Evolutionary conservation across 2,329 filamentous ascomycete species (phyloP).

Genomic region (Fusarium marasasianum): DNA sequence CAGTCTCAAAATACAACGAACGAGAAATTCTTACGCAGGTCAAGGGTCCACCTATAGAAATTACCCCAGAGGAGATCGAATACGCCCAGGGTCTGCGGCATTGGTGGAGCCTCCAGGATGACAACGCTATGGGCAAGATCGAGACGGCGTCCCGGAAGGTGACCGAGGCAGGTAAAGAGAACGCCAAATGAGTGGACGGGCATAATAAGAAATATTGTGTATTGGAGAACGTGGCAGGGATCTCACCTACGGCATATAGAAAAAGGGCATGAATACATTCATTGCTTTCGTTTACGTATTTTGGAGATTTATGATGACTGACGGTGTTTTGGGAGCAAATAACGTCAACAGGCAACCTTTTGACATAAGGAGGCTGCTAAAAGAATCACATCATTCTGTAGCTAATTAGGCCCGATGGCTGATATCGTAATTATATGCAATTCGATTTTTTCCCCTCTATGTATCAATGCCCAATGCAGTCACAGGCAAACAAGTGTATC

Average conservation of each 20-base stretch:
- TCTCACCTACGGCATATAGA: slow-evolving; percentile 3
- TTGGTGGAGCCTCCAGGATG: slow-evolving; percentile 62
- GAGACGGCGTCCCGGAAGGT: slow-evolving; percentile 56
- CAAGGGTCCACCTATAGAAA: slow-evolving; percentile 68
- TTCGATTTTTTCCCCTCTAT: neutral
- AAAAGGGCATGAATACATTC: slow-evolving; percentile 4
- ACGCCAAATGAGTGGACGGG: slow-evolving; percentile 36
- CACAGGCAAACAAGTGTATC: neutral
- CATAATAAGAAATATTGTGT: neutral
- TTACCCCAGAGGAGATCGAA: slow-evolving; percentile 58
- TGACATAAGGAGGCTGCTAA: neutral
- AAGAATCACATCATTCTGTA: neutral
- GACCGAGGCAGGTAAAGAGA: slow-evolving; percentile 42
- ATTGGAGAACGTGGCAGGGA: slow-evolving; percentile 18
- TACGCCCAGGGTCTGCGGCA: slow-evolving; percentile 60
- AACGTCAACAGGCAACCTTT: neutral
- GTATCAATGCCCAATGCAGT: neutral
- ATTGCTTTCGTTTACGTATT: slow-evolving; percentile 7
- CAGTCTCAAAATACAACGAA: slow-evolving; percentile 63
- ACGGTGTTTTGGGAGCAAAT: slow-evolving; percentile 12
- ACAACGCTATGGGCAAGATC: slow-evolving; percentile 56
- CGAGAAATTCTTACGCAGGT: slow-evolving; percentile 60
- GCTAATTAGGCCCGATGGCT: neutral
- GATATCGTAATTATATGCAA: neutral
- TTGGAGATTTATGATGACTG: slow-evolving; percentile 1